phyloP scores from a whole-genome alignment of 2,329 filamentous ascomycete species.

The Venturiaceae sp. region DNA sequence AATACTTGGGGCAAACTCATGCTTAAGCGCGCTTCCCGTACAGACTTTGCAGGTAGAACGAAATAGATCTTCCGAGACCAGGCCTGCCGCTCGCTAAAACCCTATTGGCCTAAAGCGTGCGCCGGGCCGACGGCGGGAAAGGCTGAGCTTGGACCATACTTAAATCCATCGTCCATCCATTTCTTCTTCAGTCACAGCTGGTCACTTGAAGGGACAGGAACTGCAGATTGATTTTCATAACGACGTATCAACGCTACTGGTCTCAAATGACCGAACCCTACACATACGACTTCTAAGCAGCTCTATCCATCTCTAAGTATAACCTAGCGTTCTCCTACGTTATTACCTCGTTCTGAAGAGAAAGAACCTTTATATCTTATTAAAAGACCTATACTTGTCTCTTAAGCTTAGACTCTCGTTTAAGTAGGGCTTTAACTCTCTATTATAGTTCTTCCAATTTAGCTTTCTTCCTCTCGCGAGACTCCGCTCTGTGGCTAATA shows the following conservation, averaged over 20 bases:
- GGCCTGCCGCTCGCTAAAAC: slow-evolving; percentile 1
- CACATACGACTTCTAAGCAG: slow-evolving; percentile 8
- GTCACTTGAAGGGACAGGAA: slow-evolving; percentile 8
- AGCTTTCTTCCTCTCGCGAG: slow-evolving; percentile 9
- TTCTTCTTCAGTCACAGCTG: slow-evolving; percentile 10
- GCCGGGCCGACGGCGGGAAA: slow-evolving; percentile 6
- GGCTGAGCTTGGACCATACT: slow-evolving; percentile 10
- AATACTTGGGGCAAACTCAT: slow-evolving; percentile 6
- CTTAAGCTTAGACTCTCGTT: slow-evolving; percentile 9
- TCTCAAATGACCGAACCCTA: slow-evolving; percentile 10
- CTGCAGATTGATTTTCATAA: slow-evolving; percentile 8
- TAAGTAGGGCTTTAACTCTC: slow-evolving; percentile 9
- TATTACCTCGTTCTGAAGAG: slow-evolving; percentile 9
- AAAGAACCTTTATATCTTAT: slow-evolving; percentile 10
- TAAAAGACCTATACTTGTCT: slow-evolving; percentile 10
- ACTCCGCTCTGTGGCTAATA: slow-evolving; percentile 9
- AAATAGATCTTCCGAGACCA: slow-evolving; percentile 5
- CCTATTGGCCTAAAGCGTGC: slow-evolving; percentile 4
- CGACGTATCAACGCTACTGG: slow-evolving; percentile 8
- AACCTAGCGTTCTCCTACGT: slow-evolving; percentile 10
- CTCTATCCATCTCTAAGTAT: slow-evolving; percentile 9
- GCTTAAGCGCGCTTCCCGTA: slow-evolving; percentile 1
- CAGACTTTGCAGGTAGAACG: slow-evolving; percentile 5
- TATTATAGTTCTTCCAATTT: slow-evolving; percentile 9
- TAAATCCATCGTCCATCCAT: slow-evolving; percentile 9